Evolutionary conservation across 257 asterid species (phyloP), one percentile per base, ranked within the genome.

Genomic region (Salvia miltiorrhiza): DNA sequence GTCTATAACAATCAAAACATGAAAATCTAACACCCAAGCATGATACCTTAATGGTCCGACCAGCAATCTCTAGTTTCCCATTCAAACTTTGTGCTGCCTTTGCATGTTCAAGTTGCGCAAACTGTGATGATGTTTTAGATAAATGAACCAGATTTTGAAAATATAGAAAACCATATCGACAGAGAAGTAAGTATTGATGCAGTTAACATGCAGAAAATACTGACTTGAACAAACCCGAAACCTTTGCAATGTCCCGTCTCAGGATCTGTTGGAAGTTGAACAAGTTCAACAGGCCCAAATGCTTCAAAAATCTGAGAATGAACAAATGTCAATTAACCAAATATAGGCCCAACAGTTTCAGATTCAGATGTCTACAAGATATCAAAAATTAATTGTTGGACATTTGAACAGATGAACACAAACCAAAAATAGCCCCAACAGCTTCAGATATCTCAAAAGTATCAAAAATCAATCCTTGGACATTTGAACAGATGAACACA

Each of bases 161-260:
- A 16, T 57, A 56, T 7, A 19, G 11, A 48, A 33, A 16, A 21
- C 8, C 32, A 0, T 26, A 39, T 40, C 7, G 50, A 32, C 32
- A 58, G 45, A 49, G 55, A 57, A 55, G 59, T 32, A 69, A 8
- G 12, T 14, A 48, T n/a, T 28, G 17, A 54, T 32, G 19, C 40
- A 54, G 54, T 72, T 28, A 26, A 40, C 69, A 50, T 49, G 44
- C 32, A 48, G 55, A 70, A 70, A 76, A 82, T 80, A 89, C 99
- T 20, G 79, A 94, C 99, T 77, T 94, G 99, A 80, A 94, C 83
- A 88, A 94, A 94, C 77, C 99, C 99, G 76, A 94, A 94, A 73
- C 99, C 99, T 86, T 94, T 91, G 90, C 99, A 94, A 70, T 91
- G 97, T 58, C 97, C 99, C 8, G 99, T 88, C 80, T 94, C 99